Conservation (phyloP, 441 rosid species). For the Adansonia grandidieri region DNA sequence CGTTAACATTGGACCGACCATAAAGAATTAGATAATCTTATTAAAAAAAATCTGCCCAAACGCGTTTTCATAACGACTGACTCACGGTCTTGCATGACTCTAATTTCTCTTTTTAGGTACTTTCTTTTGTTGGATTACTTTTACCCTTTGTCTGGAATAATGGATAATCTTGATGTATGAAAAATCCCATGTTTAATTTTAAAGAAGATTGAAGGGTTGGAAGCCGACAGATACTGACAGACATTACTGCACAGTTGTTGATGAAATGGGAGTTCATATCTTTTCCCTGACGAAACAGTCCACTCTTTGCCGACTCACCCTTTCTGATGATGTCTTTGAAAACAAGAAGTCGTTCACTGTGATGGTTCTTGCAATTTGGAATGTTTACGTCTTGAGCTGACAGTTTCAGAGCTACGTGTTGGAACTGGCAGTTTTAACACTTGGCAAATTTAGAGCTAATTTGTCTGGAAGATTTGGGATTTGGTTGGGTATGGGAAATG, state of each 20-base stretch:
- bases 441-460: neutral
- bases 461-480: neutral
- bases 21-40: slow-evolving; percentile 22
- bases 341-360: neutral
- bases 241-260: neutral
- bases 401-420: neutral
- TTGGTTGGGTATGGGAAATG: too few relatives aligned
- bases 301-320: too few relatives aligned
- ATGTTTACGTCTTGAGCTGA: neutral
- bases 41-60: neutral
- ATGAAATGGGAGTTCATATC: neutral
- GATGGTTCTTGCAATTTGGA: neutral
- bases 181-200: neutral
- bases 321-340: neutral
- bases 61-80: slow-evolving; percentile 16
- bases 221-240: neutral
- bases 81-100: neutral
- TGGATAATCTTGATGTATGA: neutral
- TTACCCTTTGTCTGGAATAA: neutral
- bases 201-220: slow-evolving; percentile 5
- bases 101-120: neutral
- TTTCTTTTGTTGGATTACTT: neutral
- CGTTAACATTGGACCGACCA: slow-evolving; percentile 37
- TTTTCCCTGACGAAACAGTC: neutral
- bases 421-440: too few relatives aligned